Evolutionary conservation across 345 rosid species (phyloP), one percentile per base, ranked within the genome.

Genomic region (Kandelia obovata): DNA sequence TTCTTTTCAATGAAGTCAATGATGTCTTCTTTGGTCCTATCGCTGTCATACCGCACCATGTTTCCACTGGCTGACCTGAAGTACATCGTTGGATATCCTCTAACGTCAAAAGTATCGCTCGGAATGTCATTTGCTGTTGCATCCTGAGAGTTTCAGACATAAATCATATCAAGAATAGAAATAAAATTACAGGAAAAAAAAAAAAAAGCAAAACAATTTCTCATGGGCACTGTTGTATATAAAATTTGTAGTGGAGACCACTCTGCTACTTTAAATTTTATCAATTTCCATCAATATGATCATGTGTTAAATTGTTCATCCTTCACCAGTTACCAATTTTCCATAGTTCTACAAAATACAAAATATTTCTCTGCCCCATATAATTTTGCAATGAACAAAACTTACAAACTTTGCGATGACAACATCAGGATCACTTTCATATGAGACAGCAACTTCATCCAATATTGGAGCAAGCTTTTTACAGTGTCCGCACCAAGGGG

Each of bases 401-500:
- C 96, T 89, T 85, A 92, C 99, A 65, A 95, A 71, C 82, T 92
- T 95, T 20, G 92, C 96, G 31, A 95, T 86, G 73, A 88, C 53
- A 59, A 95, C 84, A 61, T 66, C 76, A 63, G 91, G 73, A 76
- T 89, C 89, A 20, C 71, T 88, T 76, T 85, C 70, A 66, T 68
- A 95, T 0, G 96, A 85, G 67, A 82, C 65, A 30, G 99, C 99
- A 53, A 95, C 91, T 85, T 92, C 98, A 67, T 92, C 97, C 82
- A 95, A 83, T 78, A 95, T 87, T 2, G 99, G 98, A 6, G 97
- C 99, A 79, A 95, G 66, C 31, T 86, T 82, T 72, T 92, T 81
- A 89, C 99, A 95, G 72, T 95, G 98, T 74, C 99, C 99, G 73
- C 99, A 95, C 99, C 99, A 90, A 0, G 98, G 98, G 53, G 98